phyloP scores from a whole-genome alignment of 2,329 filamentous ascomycete species.

The Plectosphaerella cucumerina region DNA sequence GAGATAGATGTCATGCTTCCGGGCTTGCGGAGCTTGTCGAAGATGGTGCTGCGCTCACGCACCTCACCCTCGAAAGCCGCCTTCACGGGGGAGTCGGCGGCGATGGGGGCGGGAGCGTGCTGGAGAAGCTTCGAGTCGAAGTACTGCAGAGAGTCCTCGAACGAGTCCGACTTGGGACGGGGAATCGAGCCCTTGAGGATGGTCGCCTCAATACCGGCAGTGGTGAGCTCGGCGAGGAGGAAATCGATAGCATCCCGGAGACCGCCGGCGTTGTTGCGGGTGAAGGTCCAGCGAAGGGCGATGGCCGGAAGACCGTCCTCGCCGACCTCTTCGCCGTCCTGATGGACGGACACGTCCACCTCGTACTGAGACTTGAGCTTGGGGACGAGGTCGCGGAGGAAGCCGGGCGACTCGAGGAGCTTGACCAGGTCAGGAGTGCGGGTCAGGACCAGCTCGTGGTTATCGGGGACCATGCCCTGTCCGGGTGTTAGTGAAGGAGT shows the following conservation, averaged over 20 bases:
- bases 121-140: conserved; percentile 97
- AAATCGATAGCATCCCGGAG: conserved; percentile 96
- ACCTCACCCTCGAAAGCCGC: conserved; percentile 78
- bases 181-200: conserved; percentile 93
- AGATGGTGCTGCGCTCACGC: conserved; percentile 76
- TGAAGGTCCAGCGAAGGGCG: conserved; percentile 75
- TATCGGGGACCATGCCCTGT: conserved; percentile 94
- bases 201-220: conserved; percentile 81
- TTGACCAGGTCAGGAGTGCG: conserved; percentile 71
- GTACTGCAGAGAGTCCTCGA: conserved; percentile 93
- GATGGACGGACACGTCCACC: conserved; percentile 75
- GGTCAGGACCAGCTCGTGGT: conserved; percentile 83
- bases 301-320: conserved; percentile 55
- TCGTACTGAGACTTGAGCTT: conserved; percentile 91
- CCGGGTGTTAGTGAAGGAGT: conserved; percentile 18
- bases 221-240: conserved; percentile 78
- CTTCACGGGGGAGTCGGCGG: conserved; percentile 85
- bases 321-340: conserved; percentile 54
- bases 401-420: conserved; percentile 78
- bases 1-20: conserved; percentile 92
- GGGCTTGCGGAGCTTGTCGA: conserved; percentile 91
- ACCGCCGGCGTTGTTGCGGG: conserved; percentile 93
- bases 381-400: conserved; percentile 71
- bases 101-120: conserved; percentile 75
- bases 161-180: conserved; percentile 97